Percentiles rank a stretch among this genome's conserved stretches.
Evolutionary conservation across 139 green algal genomes (phyloP).

Genomic region (Closterium sp.): DNA sequence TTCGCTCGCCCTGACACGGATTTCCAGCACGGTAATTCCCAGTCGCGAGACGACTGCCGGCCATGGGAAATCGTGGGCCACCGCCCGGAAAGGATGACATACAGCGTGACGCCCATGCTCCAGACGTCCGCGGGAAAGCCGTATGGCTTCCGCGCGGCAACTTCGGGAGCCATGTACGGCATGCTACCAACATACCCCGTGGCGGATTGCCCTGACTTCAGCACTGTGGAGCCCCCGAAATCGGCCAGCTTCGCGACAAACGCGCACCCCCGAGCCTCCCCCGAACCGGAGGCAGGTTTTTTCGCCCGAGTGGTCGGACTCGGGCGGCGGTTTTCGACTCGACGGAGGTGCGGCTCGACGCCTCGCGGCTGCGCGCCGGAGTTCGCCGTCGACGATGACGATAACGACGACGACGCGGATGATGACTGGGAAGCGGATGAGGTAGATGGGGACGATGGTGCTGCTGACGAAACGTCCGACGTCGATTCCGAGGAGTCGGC

Average conservation of each 20-base stretch:
- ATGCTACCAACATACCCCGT: neutral
- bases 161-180: neutral
- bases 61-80: neutral
- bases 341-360: neutral
- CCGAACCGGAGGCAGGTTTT: neutral
- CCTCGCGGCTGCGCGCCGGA: neutral
- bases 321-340: neutral
- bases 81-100: neutral
- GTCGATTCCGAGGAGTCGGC: neutral
- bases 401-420: neutral
- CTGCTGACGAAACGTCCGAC: neutral
- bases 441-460: neutral
- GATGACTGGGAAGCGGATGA: neutral
- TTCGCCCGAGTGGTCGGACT: neutral
- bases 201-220: neutral
- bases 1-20: neutral
- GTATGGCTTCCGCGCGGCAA: neutral
- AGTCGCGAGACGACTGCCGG: neutral
- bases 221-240: neutral
- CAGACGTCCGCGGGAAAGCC: neutral
- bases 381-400: neutral
- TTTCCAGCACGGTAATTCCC: neutral
- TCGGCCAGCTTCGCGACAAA: neutral
- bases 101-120: neutral
- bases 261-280: neutral